Base-by-base conservation (phyloP, 208 protist species). In the Crithidia bombi region DNA sequence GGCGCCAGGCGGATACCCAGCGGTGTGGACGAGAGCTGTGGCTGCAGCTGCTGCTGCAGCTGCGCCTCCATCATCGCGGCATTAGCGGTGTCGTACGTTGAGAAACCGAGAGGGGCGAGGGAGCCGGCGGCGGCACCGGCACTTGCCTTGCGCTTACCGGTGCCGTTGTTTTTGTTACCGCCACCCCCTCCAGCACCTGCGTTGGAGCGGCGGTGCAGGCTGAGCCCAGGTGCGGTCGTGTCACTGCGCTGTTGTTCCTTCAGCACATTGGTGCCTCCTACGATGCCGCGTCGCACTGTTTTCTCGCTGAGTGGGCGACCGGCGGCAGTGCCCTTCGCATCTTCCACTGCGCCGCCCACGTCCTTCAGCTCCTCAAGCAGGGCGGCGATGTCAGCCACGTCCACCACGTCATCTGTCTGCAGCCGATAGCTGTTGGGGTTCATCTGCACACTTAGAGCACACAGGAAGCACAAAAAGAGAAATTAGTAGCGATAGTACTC, bases 321-420 rank as follows among this genome's bases (percentile, higher is more conserved):
- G 38, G 21, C 55, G 12, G 26, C 43, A 32, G 49, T 23, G 25
- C 47, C 56, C 9, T 25, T 63, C 2, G 17, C 15, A 17, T 66
- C 61, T 10, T 66, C 55, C 30, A 81, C 43, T 1, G 51, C 9
- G 0, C 76, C 75, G 25, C 74, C 78, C 43, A 75, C 76, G 36
- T 79, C 82, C 30, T 87, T 63, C 57, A 94, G 77, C 69, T 94
- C 86, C 0, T 74, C 76, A 28, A 94, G 72, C 3, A 94, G 79
- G 25, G 84, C 83, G 15, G 79, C 74, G 35, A 94, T 73, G 44
- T 91, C 88, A 7, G 51, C 49, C 17, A 55, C 77, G 32, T 71
- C 73, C 9, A 71, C 77, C 32, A 70, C 66, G 44, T 73, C 64
- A 9, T 58, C 62, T 19, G 25, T 25, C 6, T 43, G 43, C 2